These are phyloP conservation scores for Gossypium lobatum DNA, from an alignment of 441 rosid genomes.

Conservation along the genomic window DNA sequence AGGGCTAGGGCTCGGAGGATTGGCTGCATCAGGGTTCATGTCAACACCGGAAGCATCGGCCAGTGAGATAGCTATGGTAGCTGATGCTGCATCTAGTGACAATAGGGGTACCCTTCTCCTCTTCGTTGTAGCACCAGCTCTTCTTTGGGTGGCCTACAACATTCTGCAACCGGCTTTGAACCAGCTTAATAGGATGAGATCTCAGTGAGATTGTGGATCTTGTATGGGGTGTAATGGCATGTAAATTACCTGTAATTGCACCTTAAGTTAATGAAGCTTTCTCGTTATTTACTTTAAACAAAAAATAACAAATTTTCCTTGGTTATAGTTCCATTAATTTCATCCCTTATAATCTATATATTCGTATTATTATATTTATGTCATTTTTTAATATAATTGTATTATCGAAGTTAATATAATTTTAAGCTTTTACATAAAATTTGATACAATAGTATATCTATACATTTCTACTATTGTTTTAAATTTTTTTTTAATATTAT, in stretches of 20 bases:
- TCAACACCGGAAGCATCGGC: constrained; percentile 47
- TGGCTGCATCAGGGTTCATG: constrained; percentile 47
- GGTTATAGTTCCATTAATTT: background rate
- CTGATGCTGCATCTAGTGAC: constrained; percentile 44
- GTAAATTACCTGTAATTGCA: constrained; percentile 8
- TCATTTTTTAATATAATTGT: too few species aligned
- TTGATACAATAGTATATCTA: too few species aligned
- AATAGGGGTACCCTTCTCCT: constrained; percentile 57
- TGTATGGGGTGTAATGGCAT: background rate
- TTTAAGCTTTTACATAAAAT: too few species aligned
- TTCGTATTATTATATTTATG: background rate
- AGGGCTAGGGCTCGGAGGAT: constrained; percentile 70
- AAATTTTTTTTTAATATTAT: too few species aligned
- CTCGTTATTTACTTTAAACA: background rate
- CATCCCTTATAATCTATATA: background rate
- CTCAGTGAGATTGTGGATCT: constrained; percentile 12
- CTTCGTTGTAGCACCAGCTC: constrained; percentile 46
- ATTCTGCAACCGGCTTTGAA: constrained; percentile 60
- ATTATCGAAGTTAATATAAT: too few species aligned
- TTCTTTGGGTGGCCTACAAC: constrained; percentile 53
- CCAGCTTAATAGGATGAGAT: constrained; percentile 54
- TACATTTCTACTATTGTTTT: too few species aligned
- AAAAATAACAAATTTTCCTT: background rate
- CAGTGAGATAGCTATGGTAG: constrained; percentile 35
- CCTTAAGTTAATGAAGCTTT: constrained; percentile 7